phyloP scores from a whole-genome alignment of 805 yeast genomes.

The Candida vaughaniae region DNA sequence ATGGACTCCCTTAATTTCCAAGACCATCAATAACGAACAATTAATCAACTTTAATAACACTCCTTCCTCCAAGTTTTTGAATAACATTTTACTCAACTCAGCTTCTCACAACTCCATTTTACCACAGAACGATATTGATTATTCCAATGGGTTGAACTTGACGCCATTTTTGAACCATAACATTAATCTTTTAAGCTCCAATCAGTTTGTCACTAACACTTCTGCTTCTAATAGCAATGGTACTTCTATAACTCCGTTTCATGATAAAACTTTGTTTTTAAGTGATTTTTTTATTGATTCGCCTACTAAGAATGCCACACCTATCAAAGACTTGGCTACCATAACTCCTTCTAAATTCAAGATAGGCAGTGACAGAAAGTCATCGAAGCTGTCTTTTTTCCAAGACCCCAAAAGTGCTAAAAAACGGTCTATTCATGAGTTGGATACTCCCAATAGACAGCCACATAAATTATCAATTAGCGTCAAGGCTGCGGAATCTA shows the following conservation, averaged over 20 bases:
- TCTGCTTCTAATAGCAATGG: background rate
- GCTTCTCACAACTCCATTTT: slow-evolving; percentile 12
- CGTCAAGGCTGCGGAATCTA: slow-evolving; percentile 15
- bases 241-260: slow-evolving; percentile 37
- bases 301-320: slow-evolving; percentile 35
- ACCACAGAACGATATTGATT: slow-evolving; percentile 20
- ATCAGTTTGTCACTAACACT: slow-evolving; percentile 1
- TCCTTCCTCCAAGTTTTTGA: slow-evolving; percentile 29
- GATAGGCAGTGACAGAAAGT: slow-evolving; percentile 20
- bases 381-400: slow-evolving; percentile 15
- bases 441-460: slow-evolving; percentile 39
- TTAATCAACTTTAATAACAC: slow-evolving; percentile 34
- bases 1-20: slow-evolving; percentile 44
- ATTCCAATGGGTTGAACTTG: slow-evolving; percentile 35
- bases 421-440: slow-evolving; percentile 34
- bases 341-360: slow-evolving; percentile 42
- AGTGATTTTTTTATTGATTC: slow-evolving; percentile 45
- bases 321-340: slow-evolving; percentile 34
- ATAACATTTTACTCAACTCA: slow-evolving; percentile 15
- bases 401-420: slow-evolving; percentile 29
- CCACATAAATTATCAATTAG: slow-evolving; percentile 28
- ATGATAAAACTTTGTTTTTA: slow-evolving; percentile 40
- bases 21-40: slow-evolving; percentile 36
- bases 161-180: slow-evolving; percentile 43
- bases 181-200: slow-evolving; percentile 21